phyloP scores from a whole-genome alignment of 1,139 yeast genomes.

The Chernovozyma sophiae-reginae region DNA sequence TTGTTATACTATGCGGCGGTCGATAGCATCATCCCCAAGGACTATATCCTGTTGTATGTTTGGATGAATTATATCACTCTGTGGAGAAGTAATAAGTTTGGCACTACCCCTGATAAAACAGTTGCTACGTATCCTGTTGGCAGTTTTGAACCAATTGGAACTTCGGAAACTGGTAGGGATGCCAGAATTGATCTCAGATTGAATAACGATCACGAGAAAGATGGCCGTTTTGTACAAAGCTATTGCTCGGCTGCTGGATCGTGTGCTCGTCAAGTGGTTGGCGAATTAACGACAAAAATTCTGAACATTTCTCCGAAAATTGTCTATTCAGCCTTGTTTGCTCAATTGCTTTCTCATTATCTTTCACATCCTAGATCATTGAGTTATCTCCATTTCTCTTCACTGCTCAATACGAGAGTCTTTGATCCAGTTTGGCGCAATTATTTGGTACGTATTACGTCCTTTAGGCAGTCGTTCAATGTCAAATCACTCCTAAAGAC shows the following conservation, averaged over 20 bases:
- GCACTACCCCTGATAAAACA: neutral
- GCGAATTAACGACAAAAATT: neutral
- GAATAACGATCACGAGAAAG: no score
- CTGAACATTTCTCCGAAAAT: neutral
- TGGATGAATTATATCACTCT: constrained; percentile 22
- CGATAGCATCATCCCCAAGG: constrained; percentile 34
- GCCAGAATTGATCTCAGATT: no score
- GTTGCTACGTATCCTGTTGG: neutral
- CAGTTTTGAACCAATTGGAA: neutral
- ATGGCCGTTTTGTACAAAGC: no score
- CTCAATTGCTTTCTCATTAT: constrained; percentile 40
- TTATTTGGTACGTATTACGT: constrained; percentile 26
- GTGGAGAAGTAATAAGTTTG: neutral
- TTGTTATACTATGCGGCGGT: constrained; percentile 31
- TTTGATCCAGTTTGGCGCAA: constrained; percentile 45
- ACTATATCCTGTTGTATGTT: constrained; percentile 35
- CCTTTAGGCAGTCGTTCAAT: constrained; percentile 20
- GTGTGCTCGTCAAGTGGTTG: neutral
- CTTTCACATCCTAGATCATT: constrained; percentile 38
- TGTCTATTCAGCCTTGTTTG: constrained; percentile 20
- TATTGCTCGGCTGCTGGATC: neutral
- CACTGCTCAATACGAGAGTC: constrained; percentile 27
- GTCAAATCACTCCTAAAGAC: constrained; percentile 18
- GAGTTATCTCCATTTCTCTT: constrained; percentile 35
- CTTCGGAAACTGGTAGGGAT: neutral